Base-by-base conservation (phyloP, 2,329 filamentous ascomycete species). In the Hypoxylon sp. region DNA sequence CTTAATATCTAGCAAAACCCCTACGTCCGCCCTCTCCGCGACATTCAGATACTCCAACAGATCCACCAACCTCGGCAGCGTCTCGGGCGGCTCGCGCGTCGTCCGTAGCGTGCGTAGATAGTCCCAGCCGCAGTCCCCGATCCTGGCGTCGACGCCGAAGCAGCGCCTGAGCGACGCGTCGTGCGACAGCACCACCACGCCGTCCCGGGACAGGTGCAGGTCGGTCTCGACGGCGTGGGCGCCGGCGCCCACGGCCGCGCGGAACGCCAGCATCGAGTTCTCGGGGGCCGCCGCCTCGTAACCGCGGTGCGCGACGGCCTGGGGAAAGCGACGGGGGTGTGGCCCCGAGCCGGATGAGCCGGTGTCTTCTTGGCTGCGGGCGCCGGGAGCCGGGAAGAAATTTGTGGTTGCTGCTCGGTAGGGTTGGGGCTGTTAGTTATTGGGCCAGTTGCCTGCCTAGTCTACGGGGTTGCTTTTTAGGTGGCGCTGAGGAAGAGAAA, bases 231-330 rank as follows among this genome's bases (percentile, higher is more conserved):
- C 37, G 28, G 41, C 28, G 41, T 96, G 87, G 0, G 91, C 87
- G 19, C 92, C 92, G 17, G 87, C 88, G 30, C 87, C 81, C 2
- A 94, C 84, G 1, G 93, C 94, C 26, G 85, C 89, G 59, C 81
- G 81, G 79, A 97, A 96, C 6, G 91, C 91, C 15, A 82, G 85
- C 84, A 97, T 88, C 1, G 91, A 91, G 78, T 98, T 98, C 77
- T 98, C 94, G 0, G 94, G 93, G 69, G 85, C 91, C 53, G 84
- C 83, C 0, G 89, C 88, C 75, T 92, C 94, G 82, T 89, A 93
- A 46, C 92, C 92, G 59, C 92, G 84, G 79, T 94, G 92, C 1
- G 90, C 91, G 67, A 95, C 92, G 57, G 88, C 85, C 74, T 92
- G 90, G 1, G 92, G 91, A n/a, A n/a, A n/a, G n/a, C n/a, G n/a